Evolutionary conservation across 1,284 basidiomycete genomes (phyloP).

Genomic region (Phlebopus sp.): DNA sequence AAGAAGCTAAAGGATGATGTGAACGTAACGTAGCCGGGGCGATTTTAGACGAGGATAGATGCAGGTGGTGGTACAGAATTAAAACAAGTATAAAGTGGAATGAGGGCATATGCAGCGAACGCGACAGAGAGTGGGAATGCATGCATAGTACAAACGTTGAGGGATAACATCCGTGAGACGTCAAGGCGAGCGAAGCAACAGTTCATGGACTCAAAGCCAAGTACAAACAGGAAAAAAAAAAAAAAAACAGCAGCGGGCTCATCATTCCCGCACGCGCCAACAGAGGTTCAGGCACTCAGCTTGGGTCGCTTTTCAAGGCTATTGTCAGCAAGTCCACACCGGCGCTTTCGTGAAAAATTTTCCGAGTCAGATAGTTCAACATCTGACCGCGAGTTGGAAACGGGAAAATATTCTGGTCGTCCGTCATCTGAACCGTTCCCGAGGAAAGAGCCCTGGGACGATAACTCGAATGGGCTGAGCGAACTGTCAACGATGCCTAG

Average conservation of each 20-base stretch:
- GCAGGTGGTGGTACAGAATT: constrained; percentile 33
- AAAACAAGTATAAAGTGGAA: constrained; percentile 22
- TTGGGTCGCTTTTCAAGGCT: constrained; percentile 27
- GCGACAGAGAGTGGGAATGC: constrained; percentile 15
- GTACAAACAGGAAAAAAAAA: neutral
- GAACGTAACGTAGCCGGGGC: constrained; percentile 12
- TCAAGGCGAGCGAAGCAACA: constrained; percentile 1
- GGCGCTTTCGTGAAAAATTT: constrained; percentile 24
- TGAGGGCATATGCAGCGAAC: constrained; percentile 21
- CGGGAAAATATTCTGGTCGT: constrained; percentile 37
- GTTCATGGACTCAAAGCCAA: constrained; percentile 9
- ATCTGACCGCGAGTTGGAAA: constrained; percentile 43
- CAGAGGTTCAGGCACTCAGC: constrained; percentile 25
- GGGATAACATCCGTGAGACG: constrained; percentile 22
- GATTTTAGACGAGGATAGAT: constrained; percentile 12
- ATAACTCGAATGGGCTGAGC: constrained; percentile 27
- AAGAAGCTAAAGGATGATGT: constrained; percentile 8
- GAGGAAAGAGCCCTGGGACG: constrained; percentile 17
- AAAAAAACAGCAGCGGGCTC: too few relatives aligned
- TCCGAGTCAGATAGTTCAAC: constrained; percentile 29
- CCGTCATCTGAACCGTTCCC: constrained; percentile 24
- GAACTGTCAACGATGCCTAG: constrained; percentile 18
- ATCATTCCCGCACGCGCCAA: neutral
- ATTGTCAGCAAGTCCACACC: constrained; percentile 19
- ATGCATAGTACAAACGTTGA: constrained; percentile 26